These are phyloP conservation scores for Suillus weaverae DNA, from an alignment of 768 basidiomycete species.

Conservation along the genomic window DNA sequence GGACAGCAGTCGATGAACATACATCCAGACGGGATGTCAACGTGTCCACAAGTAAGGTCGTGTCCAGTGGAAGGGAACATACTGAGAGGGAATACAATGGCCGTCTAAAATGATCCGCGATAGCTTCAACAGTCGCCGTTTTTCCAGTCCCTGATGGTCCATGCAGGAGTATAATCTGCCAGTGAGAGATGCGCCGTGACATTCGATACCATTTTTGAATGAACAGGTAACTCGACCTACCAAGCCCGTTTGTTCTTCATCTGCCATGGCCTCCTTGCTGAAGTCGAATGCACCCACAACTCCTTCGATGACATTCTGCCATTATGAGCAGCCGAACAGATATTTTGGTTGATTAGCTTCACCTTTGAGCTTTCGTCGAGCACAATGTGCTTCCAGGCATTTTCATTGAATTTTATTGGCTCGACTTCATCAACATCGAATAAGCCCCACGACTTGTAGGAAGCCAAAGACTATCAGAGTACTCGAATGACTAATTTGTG, in stretches of 20 bases:
- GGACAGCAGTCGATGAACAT: not conserved
- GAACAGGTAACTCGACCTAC: not conserved
- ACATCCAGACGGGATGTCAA: conserved; percentile 3
- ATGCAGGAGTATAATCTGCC: conserved; percentile 83
- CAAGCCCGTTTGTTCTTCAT: not conserved
- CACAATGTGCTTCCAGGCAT: conserved; percentile 7
- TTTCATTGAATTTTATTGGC: conserved; percentile 7
- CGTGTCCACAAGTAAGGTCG: not conserved
- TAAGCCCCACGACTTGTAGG: not conserved
- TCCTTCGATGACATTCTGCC: not conserved
- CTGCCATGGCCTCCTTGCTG: not conserved
- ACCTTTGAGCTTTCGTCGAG: conserved; percentile 5
- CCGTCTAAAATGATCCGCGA: not conserved
- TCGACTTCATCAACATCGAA: conserved; percentile 1
- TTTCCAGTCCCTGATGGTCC: conserved; percentile 99
- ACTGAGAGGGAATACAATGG: not conserved
- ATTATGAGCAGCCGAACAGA: not conserved
- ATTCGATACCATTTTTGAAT: not conserved
- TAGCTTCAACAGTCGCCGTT: conserved; percentile 41
- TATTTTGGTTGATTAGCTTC: not conserved
- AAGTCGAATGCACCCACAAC: conserved; percentile 3
- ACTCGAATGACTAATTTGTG: not conserved
- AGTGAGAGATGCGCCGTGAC: not conserved
- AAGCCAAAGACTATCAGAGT: not conserved
- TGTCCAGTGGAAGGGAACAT: not conserved